A percentile compares a stretch with the other conserved stretches of the same genome.
Evolutionary conservation across 345 rosid genomes (phyloP).

Genomic region (Corchorus olitorius): DNA sequence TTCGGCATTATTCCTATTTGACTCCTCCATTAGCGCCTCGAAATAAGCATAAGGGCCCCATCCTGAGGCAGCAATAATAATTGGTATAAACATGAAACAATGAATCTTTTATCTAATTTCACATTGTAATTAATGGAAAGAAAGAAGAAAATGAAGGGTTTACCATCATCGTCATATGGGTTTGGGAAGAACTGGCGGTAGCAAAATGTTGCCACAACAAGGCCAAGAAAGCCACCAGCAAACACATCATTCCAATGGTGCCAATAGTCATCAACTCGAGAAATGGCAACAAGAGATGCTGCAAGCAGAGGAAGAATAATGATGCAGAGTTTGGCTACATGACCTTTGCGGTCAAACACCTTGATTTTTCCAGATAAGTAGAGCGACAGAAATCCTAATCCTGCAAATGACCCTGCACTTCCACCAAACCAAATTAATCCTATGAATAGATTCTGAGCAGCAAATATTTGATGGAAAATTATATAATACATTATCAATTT

Average conservation of each 20-base stretch:
- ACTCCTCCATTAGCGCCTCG: slow-evolving; percentile 46
- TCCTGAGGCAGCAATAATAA: slow-evolving; percentile 28
- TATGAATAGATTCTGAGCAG: too few species aligned
- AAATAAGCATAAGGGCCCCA: slow-evolving; percentile 77
- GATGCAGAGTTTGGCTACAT: slow-evolving; percentile 75
- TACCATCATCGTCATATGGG: slow-evolving; percentile 60
- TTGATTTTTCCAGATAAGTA: slow-evolving; percentile 75
- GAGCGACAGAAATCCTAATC: slow-evolving; percentile 68
- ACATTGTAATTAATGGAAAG: background rate
- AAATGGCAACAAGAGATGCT: slow-evolving; percentile 74
- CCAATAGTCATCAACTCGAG: slow-evolving; percentile 88
- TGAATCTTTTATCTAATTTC: too few species aligned
- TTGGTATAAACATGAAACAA: background rate
- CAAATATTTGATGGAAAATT: too few species aligned
- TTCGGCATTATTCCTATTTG: slow-evolving; percentile 5
- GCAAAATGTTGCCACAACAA: slow-evolving; percentile 54
- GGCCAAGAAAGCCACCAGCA: slow-evolving; percentile 65
- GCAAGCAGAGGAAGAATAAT: slow-evolving; percentile 60
- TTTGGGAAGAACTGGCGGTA: slow-evolving; percentile 67
- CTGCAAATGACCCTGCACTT: slow-evolving; percentile 81
- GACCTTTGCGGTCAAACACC: slow-evolving; percentile 73
- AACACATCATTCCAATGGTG: slow-evolving; percentile 93
- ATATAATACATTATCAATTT: too few species aligned
- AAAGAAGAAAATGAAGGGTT: background rate
- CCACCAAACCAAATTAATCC: background rate